Evolutionary conservation across 2,329 filamentous ascomycete genomes (phyloP), one percentile per base, ranked within the genome.

Genomic region (Penicillium sp.): DNA sequence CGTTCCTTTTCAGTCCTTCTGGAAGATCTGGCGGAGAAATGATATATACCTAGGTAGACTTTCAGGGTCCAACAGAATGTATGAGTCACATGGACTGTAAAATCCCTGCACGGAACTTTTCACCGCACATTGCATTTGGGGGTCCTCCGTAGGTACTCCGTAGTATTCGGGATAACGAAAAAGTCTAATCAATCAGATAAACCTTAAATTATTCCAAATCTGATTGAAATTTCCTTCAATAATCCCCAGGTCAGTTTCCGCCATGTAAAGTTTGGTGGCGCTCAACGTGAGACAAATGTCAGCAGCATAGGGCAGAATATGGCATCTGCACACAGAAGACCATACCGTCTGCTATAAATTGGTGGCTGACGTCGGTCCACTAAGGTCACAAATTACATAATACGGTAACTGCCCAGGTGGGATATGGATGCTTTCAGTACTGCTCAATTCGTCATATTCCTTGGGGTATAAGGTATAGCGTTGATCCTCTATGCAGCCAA

Each of bases 151-250:
- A 8, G 25, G 23, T 38, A 27, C 25, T 27, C 2, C 25, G 25
- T 8, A 8, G 25, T 27, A 27, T 27, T 8, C 25, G 8, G 7
- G 25, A 27, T 25, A 25, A 25, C 6, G 25, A 27, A 27, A 27
- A 27, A 27, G 25, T 27, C 47, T 50, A 50, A 50, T 50, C 47
- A 50, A 50, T 50, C 47, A 50, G 47, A 50, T 50, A 50, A 50
- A 25, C 4, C 18, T 23, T 21, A 41, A 15, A 1, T 18, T 7
- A 12, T 25, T 9, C 15, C 2, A 6, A 35, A 47, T 37, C 31
- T 27, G 15, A 47, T 47, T 46, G 3, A 47, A 47, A 18, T 37
- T 35, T 37, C 10, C 2, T 16, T 15, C 31, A 10, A 35, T 13
- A 1, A 46, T 46, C 32, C 6, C 10, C 31, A 3, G 31, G 31